phyloP scores from a whole-genome alignment of 2,329 filamentous ascomycete genomes.

The Cladophialophora chaetospira region DNA sequence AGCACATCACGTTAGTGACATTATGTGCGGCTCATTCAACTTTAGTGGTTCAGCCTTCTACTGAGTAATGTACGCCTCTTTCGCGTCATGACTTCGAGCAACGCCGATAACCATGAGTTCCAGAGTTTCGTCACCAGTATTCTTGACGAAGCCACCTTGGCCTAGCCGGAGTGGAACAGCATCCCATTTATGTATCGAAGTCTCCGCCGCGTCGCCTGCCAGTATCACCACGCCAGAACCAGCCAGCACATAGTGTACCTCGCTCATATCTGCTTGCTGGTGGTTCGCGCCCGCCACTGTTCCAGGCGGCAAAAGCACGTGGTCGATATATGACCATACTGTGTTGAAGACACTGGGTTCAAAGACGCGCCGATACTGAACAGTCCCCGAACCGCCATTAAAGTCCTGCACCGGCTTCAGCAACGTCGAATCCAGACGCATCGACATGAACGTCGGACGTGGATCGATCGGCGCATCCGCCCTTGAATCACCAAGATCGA shows the following conservation, averaged over 20 bases:
- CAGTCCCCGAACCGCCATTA: neutral
- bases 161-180: neutral
- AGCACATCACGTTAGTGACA: too few relatives aligned
- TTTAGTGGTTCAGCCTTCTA: too few relatives aligned
- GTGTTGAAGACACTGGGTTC: neutral
- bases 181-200: neutral
- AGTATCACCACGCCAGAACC: neutral
- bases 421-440: neutral
- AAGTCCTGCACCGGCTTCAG: neutral
- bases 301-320: neutral
- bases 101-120: conserved; percentile 3
- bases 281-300: neutral
- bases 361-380: neutral
- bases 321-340: neutral
- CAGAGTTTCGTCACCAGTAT: neutral
- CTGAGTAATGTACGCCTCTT: neutral
- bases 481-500: neutral
- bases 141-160: neutral
- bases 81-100: neutral
- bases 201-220: neutral
- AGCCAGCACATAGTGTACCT: neutral
- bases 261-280: conserved; percentile 1
- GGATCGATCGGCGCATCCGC: neutral
- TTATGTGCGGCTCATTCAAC: too few relatives aligned
- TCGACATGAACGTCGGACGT: neutral